Percentiles rank a stretch among this genome's conserved stretches.
phyloP scores from a whole-genome alignment of 2,329 filamentous ascomycete species.

The Colletotrichum phormii region DNA sequence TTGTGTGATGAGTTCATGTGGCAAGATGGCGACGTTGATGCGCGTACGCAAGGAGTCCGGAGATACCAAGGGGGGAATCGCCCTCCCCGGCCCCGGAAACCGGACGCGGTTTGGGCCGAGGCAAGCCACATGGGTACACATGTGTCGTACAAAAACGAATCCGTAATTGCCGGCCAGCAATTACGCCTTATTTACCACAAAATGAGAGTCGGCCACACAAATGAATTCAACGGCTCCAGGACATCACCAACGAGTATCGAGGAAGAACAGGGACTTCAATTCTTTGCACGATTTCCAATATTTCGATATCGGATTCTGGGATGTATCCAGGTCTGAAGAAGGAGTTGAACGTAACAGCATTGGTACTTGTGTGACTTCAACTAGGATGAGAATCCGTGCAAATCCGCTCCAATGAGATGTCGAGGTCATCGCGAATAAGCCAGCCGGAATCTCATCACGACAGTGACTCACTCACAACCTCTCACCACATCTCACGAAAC shows the following conservation, averaged over 20 bases:
- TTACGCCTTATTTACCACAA: too few species aligned
- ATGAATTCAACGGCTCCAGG: fast-evolving
- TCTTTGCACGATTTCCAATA: too few species aligned
- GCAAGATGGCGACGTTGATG: not conserved
- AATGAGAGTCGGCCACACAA: not conserved
- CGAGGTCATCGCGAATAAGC: not conserved
- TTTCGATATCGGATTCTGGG: too few species aligned
- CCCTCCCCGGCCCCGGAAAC: slow-evolving; percentile 6
- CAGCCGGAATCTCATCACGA: not conserved
- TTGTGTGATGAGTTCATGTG: not conserved
- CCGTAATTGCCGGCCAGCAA: too few species aligned
- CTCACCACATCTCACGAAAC: not conserved
- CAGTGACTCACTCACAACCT: not conserved
- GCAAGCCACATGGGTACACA: not conserved
- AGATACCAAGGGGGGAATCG: not conserved
- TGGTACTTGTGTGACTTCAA: too few species aligned
- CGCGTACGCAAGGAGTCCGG: not conserved
- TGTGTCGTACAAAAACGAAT: too few species aligned
- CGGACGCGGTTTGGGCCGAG: slow-evolving; percentile 24
- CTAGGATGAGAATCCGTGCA: not conserved
- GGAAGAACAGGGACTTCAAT: too few species aligned
- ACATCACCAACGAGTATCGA: too few species aligned
- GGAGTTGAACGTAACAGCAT: too few species aligned
- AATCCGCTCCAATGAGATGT: not conserved
- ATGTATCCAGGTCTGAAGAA: too few species aligned